These are phyloP conservation scores for Pseudozyma thailandica DNA, from an alignment of 1,284 basidiomycete species.

Conservation along the genomic window DNA sequence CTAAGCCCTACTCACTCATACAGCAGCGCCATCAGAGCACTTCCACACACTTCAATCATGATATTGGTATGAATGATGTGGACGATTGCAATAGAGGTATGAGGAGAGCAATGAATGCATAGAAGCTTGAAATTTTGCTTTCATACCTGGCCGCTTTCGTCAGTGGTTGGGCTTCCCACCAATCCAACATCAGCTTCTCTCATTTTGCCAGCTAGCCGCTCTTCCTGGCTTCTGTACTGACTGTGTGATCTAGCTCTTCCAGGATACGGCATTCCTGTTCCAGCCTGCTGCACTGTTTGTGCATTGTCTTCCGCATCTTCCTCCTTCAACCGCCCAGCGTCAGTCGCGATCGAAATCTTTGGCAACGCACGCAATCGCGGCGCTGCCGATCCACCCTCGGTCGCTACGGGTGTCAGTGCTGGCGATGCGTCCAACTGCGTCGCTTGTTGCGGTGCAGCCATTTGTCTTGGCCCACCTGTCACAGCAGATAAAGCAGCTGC, in stretches of 20 bases:
- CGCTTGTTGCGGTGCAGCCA: constrained; percentile 1
- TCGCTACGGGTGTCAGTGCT: constrained; percentile 2
- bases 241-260: constrained; percentile 12
- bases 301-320: neutral
- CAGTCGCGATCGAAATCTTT: constrained; percentile 31
- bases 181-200: constrained; percentile 53
- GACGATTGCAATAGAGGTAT: too few relatives aligned
- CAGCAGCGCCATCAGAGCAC: too few relatives aligned
- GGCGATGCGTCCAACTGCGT: constrained; percentile 14
- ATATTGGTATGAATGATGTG: too few relatives aligned
- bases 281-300: neutral
- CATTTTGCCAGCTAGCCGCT: constrained; percentile 44
- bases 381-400: neutral
- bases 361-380: constrained; percentile 17
- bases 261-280: constrained; percentile 3
- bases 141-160: constrained; percentile 10
- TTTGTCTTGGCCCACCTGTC: constrained; percentile 3
- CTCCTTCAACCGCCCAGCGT: constrained; percentile 2
- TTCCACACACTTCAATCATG: too few relatives aligned
- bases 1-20: too few relatives aligned
- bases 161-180: constrained; percentile 46
- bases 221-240: constrained; percentile 36
- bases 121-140: too few relatives aligned
- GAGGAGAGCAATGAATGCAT: neutral
- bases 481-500: constrained; percentile 14